Conservation (phyloP, 495 filamentous ascomycete genomes). For the Acidomyces sp. region DNA sequence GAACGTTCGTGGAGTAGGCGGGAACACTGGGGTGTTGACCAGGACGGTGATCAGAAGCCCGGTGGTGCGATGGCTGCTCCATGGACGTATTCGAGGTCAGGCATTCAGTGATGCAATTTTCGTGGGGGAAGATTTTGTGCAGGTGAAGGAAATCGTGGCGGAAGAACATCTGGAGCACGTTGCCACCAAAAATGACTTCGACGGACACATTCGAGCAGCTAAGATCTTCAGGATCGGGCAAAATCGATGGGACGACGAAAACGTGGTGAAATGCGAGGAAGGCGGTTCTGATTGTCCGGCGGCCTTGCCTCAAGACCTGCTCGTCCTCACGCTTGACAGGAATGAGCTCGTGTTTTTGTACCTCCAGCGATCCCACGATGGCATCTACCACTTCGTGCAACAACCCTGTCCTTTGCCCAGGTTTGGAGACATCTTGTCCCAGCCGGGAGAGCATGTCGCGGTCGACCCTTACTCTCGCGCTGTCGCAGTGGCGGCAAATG, state of each 20-base stretch:
- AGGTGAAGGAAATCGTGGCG: constrained; percentile 53
- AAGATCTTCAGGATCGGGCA: constrained; percentile 36
- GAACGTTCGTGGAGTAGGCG: not conserved
- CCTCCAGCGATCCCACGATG: constrained; percentile 34
- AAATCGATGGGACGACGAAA: constrained; percentile 16
- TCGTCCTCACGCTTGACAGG: constrained; percentile 57
- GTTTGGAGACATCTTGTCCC: constrained; percentile 40
- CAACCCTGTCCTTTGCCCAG: constrained; percentile 43
- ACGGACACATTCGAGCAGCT: constrained; percentile 53
- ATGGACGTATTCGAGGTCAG: constrained; percentile 57
- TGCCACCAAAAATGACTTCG: constrained; percentile 59
- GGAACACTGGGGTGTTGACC: constrained; percentile 56
- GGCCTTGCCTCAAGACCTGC: constrained; percentile 55
- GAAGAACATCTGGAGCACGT: constrained; percentile 59
- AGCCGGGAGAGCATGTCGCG: constrained; percentile 64
- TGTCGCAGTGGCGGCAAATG: constrained; percentile 50
- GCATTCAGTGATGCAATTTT: constrained; percentile 81
- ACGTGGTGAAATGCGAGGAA: constrained; percentile 18
- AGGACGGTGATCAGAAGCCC: constrained; percentile 66
- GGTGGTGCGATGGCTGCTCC: constrained; percentile 63
- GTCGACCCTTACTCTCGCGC: constrained; percentile 65
- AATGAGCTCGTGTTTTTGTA: constrained; percentile 63
- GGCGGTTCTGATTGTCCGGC: constrained; percentile 1
- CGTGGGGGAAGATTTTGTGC: constrained; percentile 49
- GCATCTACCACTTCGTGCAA: constrained; percentile 45